Base-by-base conservation (phyloP, 2,329 filamentous ascomycete genomes). In the Alternaria longipes region DNA sequence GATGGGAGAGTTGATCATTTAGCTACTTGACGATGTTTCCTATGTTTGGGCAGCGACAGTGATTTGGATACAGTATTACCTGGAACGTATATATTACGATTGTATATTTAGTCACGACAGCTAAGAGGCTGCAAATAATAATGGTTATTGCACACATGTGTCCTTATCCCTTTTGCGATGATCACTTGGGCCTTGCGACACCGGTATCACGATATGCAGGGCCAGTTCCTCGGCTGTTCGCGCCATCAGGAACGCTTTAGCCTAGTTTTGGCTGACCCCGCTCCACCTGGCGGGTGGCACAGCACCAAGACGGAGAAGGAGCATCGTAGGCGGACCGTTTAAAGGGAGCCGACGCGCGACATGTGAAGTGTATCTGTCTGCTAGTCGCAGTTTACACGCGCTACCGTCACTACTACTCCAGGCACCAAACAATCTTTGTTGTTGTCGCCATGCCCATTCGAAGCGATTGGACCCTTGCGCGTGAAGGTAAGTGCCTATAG, bases 401-500 rank as follows among this genome's bases (percentile, higher is more conserved):
- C 20, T 26, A 26, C 8, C 16, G 14, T 24, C 18, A 30, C 56
- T 28, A 52, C 22, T 40, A 8, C 36, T 41, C 3, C 24, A 24
- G 12, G n/a, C 24, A 30, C 24, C 40, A 4, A 46, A 18, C 46
- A 22, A 36, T 20, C 14, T 22, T n/a, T 4, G 20, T 16, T n/a
- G 20, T 7, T 14, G 22, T 47, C 61, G 62, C 32, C 22, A 80
- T 80, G 78, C 77, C 77, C 3, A 74, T 80, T 41, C 65, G 77
- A 55, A 79, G 77, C 61, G 70, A 79, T 44, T 80, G 73, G 73
- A 71, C 62, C 50, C 75, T 80, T 49, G 71, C 72, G 51, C 78
- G 79, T 54, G 79, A 80, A 74, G 78, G 78, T 79, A 68, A 26
- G 69, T 54, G 12, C 14, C 18, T 32, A 14, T 24, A 30, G 51